phyloP scores from a whole-genome alignment of 2,329 filamentous ascomycete species.

The Aspergillus jensenii region DNA sequence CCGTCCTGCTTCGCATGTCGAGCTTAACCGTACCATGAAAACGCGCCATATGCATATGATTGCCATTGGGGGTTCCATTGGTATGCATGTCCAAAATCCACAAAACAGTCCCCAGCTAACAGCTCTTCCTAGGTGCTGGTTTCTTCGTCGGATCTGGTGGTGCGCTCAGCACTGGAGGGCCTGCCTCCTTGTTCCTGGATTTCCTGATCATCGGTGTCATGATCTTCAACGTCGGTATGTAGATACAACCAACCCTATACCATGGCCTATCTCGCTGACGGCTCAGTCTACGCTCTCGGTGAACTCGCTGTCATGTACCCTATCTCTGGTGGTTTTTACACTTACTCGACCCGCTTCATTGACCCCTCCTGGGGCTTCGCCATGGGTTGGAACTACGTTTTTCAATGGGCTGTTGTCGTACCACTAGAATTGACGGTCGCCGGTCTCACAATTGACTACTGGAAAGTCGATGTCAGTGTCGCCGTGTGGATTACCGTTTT shows the following conservation, averaged over 20 bases:
- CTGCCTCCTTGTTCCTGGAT: slow-evolving; percentile 28
- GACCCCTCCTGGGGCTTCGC: slow-evolving; percentile 58
- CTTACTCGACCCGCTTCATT: slow-evolving; percentile 59
- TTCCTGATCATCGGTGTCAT: slow-evolving; percentile 59
- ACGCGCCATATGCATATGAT: slow-evolving; percentile 41
- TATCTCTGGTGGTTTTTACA: slow-evolving; percentile 61
- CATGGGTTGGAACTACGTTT: slow-evolving; percentile 61
- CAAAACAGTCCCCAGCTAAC: background rate
- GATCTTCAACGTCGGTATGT: slow-evolving; percentile 45
- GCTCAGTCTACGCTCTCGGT: slow-evolving; percentile 56
- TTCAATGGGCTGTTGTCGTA: slow-evolving; percentile 81
- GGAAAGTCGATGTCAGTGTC: slow-evolving; percentile 50
- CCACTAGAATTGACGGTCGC: slow-evolving; percentile 71
- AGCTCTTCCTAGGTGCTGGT: slow-evolving; percentile 7
- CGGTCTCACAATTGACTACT: slow-evolving; percentile 55
- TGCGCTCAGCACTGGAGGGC: slow-evolving; percentile 15
- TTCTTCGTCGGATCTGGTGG: slow-evolving; percentile 21
- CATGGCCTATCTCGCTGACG: background rate
- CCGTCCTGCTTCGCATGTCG: slow-evolving; percentile 6
- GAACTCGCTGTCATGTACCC: slow-evolving; percentile 63
- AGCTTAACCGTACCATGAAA: slow-evolving; percentile 27
- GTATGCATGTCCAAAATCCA: background rate
- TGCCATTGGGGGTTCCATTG: slow-evolving; percentile 30
- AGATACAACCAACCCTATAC: background rate
- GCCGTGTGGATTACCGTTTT: slow-evolving; percentile 61